Evolutionary conservation across 1,284 basidiomycete genomes (phyloP).

Genomic region (Cystobasidium pallidum): DNA sequence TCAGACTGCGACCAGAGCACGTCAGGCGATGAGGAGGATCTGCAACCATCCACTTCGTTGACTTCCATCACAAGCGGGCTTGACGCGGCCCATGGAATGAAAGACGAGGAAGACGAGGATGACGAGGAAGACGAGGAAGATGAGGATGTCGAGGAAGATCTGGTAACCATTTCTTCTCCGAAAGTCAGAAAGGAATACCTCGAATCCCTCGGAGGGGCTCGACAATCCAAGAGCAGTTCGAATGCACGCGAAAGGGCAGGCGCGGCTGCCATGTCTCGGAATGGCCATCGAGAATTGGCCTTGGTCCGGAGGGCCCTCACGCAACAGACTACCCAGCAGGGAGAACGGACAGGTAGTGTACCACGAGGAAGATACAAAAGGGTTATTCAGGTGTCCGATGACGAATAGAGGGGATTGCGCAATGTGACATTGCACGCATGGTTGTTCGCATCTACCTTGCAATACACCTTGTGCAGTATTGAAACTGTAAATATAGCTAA

Average conservation of each 20-base stretch:
- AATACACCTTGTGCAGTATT: no score
- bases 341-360: no score
- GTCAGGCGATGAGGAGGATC: background rate
- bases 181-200: background rate
- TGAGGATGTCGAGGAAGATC: slow-evolving; percentile 4
- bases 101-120: slow-evolving; percentile 7
- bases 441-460: no score
- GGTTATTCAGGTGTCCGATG: no score
- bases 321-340: background rate
- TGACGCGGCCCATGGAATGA: background rate
- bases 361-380: background rate
- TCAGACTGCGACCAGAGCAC: background rate
- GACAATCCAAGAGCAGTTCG: background rate
- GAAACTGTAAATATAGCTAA: no score
- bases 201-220: background rate
- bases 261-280: slow-evolving; percentile 21
- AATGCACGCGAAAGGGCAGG: slow-evolving; percentile 17
- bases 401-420: no score
- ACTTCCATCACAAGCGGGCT: background rate
- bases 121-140: slow-evolving; percentile 2
- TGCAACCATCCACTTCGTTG: slow-evolving; percentile 1
- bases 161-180: slow-evolving; percentile 1
- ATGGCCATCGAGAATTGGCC: background rate
- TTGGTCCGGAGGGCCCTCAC: no score
- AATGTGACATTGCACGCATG: no score